These are phyloP conservation scores for Comarum palustre DNA, from an alignment of 306 rosid species.

Conservation along the genomic window DNA sequence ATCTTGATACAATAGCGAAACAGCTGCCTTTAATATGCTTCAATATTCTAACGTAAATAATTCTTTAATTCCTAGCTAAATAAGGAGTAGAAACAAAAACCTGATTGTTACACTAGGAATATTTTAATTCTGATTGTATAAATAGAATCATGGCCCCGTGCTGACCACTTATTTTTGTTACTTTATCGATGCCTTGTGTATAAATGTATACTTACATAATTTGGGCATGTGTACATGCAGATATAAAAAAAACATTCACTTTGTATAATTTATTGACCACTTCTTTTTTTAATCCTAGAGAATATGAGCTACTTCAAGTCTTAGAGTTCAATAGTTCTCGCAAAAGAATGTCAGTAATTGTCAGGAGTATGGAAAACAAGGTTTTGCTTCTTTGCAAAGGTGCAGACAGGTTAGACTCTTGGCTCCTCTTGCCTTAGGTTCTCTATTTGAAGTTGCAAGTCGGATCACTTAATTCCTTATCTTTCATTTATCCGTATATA, in stretches of 20 bases:
- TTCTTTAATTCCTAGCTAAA: not conserved
- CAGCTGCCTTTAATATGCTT: too few species aligned
- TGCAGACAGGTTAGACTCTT: conserved; percentile 75
- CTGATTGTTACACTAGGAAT: not conserved
- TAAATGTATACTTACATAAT: not conserved
- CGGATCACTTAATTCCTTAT: conserved; percentile 25
- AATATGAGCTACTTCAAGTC: conserved; percentile 65
- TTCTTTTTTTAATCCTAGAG: conserved; percentile 41
- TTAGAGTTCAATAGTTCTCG: conserved; percentile 86
- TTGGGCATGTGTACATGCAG: not conserved
- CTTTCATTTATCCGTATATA: conserved; percentile 28
- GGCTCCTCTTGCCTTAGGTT: conserved; percentile 19
- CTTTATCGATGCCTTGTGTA: not conserved
- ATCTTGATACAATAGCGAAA: not conserved
- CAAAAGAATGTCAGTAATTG: conserved; percentile 92
- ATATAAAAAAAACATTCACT: not conserved
- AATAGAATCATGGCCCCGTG: not conserved
- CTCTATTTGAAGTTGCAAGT: conserved; percentile 22
- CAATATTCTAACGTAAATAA: too few species aligned
- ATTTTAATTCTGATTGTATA: not conserved
- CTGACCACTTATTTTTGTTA: not conserved
- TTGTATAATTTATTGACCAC: conserved; percentile 13
- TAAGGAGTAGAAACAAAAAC: not conserved
- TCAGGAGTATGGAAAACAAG: conserved; percentile 56
- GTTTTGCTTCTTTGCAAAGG: conserved; percentile 82